Base-by-base conservation (phyloP, 1,284 basidiomycete genomes). In the Pyrrhoderma lamaoense region DNA sequence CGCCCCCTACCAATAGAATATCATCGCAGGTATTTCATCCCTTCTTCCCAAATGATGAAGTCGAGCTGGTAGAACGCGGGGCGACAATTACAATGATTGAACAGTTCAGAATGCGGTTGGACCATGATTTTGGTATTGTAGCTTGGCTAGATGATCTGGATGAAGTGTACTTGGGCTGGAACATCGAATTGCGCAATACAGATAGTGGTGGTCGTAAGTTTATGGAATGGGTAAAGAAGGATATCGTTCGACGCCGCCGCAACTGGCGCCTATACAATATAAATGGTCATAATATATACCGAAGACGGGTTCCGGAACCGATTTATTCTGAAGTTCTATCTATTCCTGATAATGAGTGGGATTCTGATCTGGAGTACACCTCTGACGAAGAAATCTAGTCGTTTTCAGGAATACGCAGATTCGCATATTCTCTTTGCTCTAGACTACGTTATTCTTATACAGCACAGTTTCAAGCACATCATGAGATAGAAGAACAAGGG, bases 121-220 rank as follows among this genome's bases (percentile, higher is more conserved):
- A 62, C 0, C 80, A 80, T 58, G 54, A 62, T 9, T 64, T 68
- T 3, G 83, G 83, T 1, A 53, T 75, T 45, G 70, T 65, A 70
- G 14, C 65, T 66, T 36, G 57, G 73, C 11, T 64, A 47, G 67
- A 67, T 38, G 66, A 64, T n/a, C 63, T 65, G 52, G 70, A 68
- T 59, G 64, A 71, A 27, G 59, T 84, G 8, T 79, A 71, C 57
- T 68, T 86, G 8, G 84, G 83, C 3, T 86, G 80, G 80, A 85
- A 85, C 57, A 72, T 86, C 51, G 58, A 64, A 19, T 62, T 78
- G 42, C 69, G 69, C 25, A 66, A 65, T 3, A 68, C 70, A 5
- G 53, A 55, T 44, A 80, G 83, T 9, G 69, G 69, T 27, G 82
- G 82, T 31, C 71, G 75, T 38, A 55, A 58, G 35, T 85, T 70